Evolutionary conservation across 805 yeast genomes (phyloP), one percentile per base, ranked within the genome.

Genomic region (Myxozyma kluyveri): DNA sequence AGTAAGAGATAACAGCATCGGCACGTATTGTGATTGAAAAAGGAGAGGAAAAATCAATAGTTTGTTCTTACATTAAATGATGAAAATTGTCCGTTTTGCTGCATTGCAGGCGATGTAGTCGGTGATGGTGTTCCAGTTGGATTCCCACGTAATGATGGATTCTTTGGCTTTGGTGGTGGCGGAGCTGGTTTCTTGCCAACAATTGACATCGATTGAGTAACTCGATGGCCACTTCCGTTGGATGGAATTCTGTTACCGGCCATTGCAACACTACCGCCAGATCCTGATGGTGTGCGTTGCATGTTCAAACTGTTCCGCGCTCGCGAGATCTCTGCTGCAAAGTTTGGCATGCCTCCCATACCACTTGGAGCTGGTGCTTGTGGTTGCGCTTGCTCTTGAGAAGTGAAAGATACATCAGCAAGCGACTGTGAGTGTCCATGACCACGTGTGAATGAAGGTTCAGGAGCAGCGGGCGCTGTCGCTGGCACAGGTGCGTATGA

Each of bases 311-410:
- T 49, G 14, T 39, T 32, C 2, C 52, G 50, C 10, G 51, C 51
- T 4, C 47, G 54, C 5, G 70, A 67, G 23, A 67, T 67, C 42
- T 68, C 66, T 21, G 64, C 65, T 10, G 71, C 71, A 56, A 65
- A 67, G 53, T 65, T 66, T 3, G 69, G 69, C 18, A 45, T 26
- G 35, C 21, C 5, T 21, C 31, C 38, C 27, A 21, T 49, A 4
- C 24, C 19, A 14, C 37, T 43, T 22, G 35, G 41, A 1, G 50
- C 38, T 3, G 45, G 26, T n/a, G 56, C 36, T 29, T 44, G 19
- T 3, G 56, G 45, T 18, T 45, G 21, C 12, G 41, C 35, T 32
- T 41, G 31, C 12, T 47, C 32, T 27, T 12, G 18, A 31, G 42
- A 27, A 19, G 47, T 14, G 5, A 23, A 29, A 24, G 49, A 4